Percentiles rank a stretch among this genome's conserved stretches.
These are phyloP conservation scores for Yarrowia bubula DNA, from an alignment of 805 yeast genomes.

Conservation along the genomic window DNA sequence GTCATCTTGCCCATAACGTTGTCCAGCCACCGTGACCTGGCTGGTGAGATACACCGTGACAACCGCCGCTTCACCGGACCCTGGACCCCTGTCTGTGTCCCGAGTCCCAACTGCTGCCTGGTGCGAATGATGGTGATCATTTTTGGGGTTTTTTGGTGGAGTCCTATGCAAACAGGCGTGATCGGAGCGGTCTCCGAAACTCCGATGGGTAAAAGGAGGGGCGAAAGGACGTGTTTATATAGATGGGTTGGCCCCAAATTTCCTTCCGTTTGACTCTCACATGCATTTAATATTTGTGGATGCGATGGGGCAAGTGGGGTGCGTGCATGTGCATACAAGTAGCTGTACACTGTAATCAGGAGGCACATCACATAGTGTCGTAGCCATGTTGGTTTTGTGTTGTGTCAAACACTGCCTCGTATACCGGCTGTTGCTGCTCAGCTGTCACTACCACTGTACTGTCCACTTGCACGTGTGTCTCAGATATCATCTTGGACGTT, in stretches of 20 bases:
- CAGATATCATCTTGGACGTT: no score
- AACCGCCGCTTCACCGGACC: conserved; percentile 18
- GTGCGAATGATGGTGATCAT: background rate
- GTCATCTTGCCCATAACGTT: conserved; percentile 16
- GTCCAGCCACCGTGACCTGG: conserved; percentile 18
- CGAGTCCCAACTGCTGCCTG: background rate
- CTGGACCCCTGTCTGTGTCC: conserved; percentile 10
- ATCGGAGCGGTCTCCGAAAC: conserved; percentile 22
- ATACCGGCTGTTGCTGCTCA: no score
- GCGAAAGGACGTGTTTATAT: background rate
- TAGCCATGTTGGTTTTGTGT: no score
- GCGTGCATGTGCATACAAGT: background rate
- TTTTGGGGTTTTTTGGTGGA: background rate
- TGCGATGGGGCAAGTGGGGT: background rate
- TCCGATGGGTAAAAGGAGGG: background rate
- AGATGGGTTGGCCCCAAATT: background rate
- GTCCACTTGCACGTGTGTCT: no score
- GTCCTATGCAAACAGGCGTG: conserved; percentile 10
- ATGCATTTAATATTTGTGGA: conserved; percentile 1
- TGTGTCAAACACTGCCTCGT: no score
- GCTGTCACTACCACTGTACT: no score
- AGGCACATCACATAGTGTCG: no score
- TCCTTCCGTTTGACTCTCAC: background rate
- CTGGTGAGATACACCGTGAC: background rate
- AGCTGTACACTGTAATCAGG: no score